Base-by-base conservation (phyloP, 2,329 filamentous ascomycete species). In the Endothia cerciana region DNA sequence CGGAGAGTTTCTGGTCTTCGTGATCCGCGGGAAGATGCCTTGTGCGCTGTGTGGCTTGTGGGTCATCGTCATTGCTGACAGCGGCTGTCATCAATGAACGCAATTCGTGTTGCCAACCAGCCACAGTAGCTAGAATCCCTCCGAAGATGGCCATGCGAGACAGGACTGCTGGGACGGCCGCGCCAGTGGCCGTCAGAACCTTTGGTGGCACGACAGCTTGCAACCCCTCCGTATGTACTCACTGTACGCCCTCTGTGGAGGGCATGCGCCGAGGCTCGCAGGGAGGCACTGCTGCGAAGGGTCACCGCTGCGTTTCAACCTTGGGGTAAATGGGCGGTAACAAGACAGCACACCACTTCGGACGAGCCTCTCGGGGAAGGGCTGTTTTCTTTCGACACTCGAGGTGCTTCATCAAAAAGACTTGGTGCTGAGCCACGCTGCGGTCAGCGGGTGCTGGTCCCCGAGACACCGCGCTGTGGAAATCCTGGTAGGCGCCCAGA, bases 261-360 rank as follows among this genome's bases (percentile, higher is more conserved):
- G 30, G 28, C 15, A 10, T 55, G 15, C 4, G 62, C 62, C 62
- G 41, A 64, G 36, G 36, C 62, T 60, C 55, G n/a, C 33, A 49
- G 41, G 36, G 38, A 15, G n/a, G 25, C 57, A 60, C 6, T 11
- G 17, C 15, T 47, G 28, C 57, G n/a, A 4, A n/a, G 53, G 47
- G 64, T 66, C 63, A 63, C 59, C 55, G 43, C 8, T 60, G 45
- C 15, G 64, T 66, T 66, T 66, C 64, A 63, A 33, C 17, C 13
- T 47, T 22, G 45, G n/a, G 41, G 60, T n/a, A n/a, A n/a, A n/a
- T n/a, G n/a, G n/a, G 53, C 19, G n/a, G n/a, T n/a, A n/a, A 58
- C 43, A 60, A 57, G 51, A 60, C 22, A 28, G 13, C 30, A 15
- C 8, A 36, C 19, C 33, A 59, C 11, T 59, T 28, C 40, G 28